Evolutionary conservation across 345 rosid genomes (phyloP), one percentile per base, ranked within the genome.

Genomic region (Moringa oleifera): DNA sequence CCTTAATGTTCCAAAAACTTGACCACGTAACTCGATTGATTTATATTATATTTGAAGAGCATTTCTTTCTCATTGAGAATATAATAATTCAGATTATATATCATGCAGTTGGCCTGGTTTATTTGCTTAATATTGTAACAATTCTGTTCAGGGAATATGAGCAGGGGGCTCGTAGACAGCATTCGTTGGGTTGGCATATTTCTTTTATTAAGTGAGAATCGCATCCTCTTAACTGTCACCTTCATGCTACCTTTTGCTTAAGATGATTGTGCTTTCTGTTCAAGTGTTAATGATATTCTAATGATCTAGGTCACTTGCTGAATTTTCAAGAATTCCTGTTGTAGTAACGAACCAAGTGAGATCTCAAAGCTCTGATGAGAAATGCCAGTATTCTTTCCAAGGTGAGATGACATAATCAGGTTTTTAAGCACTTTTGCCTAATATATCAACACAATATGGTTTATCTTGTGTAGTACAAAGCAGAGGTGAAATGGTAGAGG

Each of bases 261-360:
- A 51, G 24, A 21, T 58, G 49, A 18, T 62, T 47, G 13, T 20
- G n/a, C 66, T 67, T 41, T 58, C 28, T 18, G 53, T 47, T 58
- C 33, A 37, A 53, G 45, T 75, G 28, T 62, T 66, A 17, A 47
- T 46, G 19, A 50, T 7, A 66, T 17, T 51, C 61, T 53, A 66
- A 67, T 20, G 41, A 7, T 51, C 51, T 64, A 89, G 96, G 85
- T 87, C 95, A 21, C 89, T 89, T 46, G 93, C 95, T 68, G 96
- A 89, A 57, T 76, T 85, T 70, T 85, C 92, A 15, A 71, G 87
- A 78, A 84, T 92, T 66, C 98, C 89, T 58, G 67, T 92, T 50
- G 65, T 89, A 31, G 96, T 92, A 57, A 91, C 96, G 61, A 91
- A 88, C 71, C 98, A 87, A 89, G 96, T 87, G 74, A 80, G 89